Evolutionary conservation across 371 early-diverging fungal genomes (phyloP), one percentile per base, ranked within the genome.

Genomic region (Gilbertella persicaria): DNA sequence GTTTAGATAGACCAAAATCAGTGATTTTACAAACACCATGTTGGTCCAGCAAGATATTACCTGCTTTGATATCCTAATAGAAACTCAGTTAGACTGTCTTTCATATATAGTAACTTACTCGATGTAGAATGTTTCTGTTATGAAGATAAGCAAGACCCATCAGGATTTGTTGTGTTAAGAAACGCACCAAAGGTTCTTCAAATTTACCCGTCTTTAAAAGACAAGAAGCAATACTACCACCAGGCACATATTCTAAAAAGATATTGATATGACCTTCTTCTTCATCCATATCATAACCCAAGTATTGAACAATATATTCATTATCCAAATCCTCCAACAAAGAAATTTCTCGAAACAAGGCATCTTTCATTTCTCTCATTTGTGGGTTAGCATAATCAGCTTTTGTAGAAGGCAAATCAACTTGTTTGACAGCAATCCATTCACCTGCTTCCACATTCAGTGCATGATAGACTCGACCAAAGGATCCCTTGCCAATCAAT

Each of bases 1-100:
- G 88, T 71, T 99, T 98, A 4, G 98, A 94, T 23, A 99, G 84
- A 20, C 99, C 99, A 86, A 99, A 99, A 75, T 99, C 99, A 1
- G 97, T 92, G 44, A 99, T 98, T 75, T 98, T 99, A 50, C 93
- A 91, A 16, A 79, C 75, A 21, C 97, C 96, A 46, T 90, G 80
- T 48, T 87, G 84, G 66, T 96, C 96, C 8, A 99, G 83, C 16
- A 93, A 64, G 60, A 97, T 90, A 46, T 97, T 97, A 46, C 91
- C 94, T 25, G 95, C 95, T 62, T 97, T 97, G 66, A 97, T 94
- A 65, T 97, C 98, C 78, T 77, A 41, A 41, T 19, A 12, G 9
- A 28, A 26, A 2, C 14, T 17, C 13, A 3, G 29, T 16, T 45
- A 37, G 3, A 43, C n/a, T 10, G 21, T 25, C 1, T 16, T 33